phyloP scores from a whole-genome alignment of 805 yeast species.

The Metschnikowia arizonensis region DNA sequence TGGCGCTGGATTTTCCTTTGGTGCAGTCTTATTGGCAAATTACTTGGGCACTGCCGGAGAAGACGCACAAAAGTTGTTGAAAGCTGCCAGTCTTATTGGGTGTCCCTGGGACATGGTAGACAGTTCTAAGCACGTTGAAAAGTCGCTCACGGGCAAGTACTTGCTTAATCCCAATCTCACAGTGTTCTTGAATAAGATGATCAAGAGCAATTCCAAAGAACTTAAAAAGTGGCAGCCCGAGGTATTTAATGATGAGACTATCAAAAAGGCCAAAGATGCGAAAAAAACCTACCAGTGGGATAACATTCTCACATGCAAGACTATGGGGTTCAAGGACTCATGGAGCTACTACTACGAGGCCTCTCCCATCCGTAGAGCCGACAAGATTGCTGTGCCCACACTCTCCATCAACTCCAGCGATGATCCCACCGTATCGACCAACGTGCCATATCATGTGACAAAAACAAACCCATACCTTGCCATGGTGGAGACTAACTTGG shows the following conservation, averaged over 20 bases:
- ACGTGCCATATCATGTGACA: slow-evolving; percentile 51
- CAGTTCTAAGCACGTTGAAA: slow-evolving; percentile 43
- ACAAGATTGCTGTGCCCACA: slow-evolving; percentile 56
- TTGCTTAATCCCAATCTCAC: slow-evolving; percentile 33
- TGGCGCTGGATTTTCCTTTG: slow-evolving; percentile 77
- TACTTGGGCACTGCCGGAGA: slow-evolving; percentile 59
- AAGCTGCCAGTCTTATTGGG: slow-evolving; percentile 52
- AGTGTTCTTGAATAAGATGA: slow-evolving; percentile 28
- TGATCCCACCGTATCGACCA: slow-evolving; percentile 66
- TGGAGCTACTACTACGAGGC: slow-evolving; percentile 62
- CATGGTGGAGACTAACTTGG: slow-evolving; percentile 57
- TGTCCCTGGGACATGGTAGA: slow-evolving; percentile 74
- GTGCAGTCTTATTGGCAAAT: slow-evolving; percentile 68
- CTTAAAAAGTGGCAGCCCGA: slow-evolving; percentile 26
- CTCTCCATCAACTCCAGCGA: slow-evolving; percentile 62
- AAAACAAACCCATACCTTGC: slow-evolving; percentile 54
- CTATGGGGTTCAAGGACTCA: slow-evolving; percentile 62
- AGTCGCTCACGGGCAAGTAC: slow-evolving; percentile 32
- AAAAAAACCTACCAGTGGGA: slow-evolving; percentile 56
- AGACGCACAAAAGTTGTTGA: slow-evolving; percentile 27
- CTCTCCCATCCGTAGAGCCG: slow-evolving; percentile 51
- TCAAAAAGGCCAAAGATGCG: slow-evolving; percentile 46
- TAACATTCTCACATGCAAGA: slow-evolving; percentile 55
- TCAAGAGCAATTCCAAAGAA: slow-evolving; percentile 34
- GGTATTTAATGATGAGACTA: slow-evolving; percentile 27